A percentile compares a stretch with the other conserved stretches of the same genome.
These are phyloP conservation scores for Knoxia roxburghii DNA, from an alignment of 257 asterid species.

Conservation along the genomic window DNA sequence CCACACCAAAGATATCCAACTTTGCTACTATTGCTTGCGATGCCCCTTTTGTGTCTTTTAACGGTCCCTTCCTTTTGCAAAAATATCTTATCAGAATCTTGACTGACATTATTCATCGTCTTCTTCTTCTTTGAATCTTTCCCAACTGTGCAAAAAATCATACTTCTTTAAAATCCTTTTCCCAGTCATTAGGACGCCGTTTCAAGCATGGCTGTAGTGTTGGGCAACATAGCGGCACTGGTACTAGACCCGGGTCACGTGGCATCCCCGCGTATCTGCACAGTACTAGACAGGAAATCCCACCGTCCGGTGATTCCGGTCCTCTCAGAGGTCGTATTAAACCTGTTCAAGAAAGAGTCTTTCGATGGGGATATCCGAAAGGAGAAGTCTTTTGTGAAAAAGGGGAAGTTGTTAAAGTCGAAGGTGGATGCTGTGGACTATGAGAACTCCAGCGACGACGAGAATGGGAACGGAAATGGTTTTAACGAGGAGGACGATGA, in stretches of 20 bases:
- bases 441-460: conserved; percentile 85
- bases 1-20: conserved; percentile 1
- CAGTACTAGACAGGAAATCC: conserved; percentile 26
- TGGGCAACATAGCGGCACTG: conserved; percentile 56
- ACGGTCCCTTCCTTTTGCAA: background rate
- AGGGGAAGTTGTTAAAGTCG: conserved; percentile 35
- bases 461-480: conserved; percentile 45
- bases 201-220: conserved; percentile 51
- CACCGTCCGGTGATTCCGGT: conserved; percentile 16
- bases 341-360: conserved; percentile 46
- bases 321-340: conserved; percentile 37
- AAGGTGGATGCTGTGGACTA: conserved; percentile 62
- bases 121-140: conserved; percentile 16
- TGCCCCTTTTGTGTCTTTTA: conserved; percentile 34
- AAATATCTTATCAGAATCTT: conserved; percentile 43
- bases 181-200: conserved; percentile 22
- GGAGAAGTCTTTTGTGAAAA: conserved; percentile 25
- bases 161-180: conserved; percentile 15
- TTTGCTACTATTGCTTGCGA: background rate
- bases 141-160: background rate
- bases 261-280: conserved; percentile 35
- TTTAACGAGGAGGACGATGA: conserved; percentile 34
- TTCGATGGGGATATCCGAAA: conserved; percentile 37
- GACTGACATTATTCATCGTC: background rate
- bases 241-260: conserved; percentile 53